These are phyloP conservation scores for Cladosporium sp. DNA, from an alignment of 2,329 filamentous ascomycete genomes.

Conservation along the genomic window DNA sequence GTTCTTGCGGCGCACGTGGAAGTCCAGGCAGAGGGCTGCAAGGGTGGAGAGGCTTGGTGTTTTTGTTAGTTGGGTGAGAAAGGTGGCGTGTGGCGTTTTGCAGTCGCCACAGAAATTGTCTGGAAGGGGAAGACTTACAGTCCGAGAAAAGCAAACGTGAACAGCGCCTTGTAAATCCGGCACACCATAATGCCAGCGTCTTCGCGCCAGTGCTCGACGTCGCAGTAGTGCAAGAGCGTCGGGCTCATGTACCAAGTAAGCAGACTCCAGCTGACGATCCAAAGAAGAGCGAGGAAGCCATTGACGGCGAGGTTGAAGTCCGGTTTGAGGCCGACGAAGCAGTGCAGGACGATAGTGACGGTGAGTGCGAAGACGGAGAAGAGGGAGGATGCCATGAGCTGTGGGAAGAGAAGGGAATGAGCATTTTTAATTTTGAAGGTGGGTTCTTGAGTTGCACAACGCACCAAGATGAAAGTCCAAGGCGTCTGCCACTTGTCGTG, in stretches of 20 bases:
- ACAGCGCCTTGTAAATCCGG: conserved; percentile 57
- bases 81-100: no score
- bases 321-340: conserved; percentile 49
- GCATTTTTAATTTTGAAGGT: no score
- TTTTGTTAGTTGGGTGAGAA: no score
- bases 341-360: conserved; percentile 49
- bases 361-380: conserved; percentile 48
- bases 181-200: conserved; percentile 54
- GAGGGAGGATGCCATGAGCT: conserved; percentile 51
- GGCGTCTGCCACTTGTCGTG: conserved; percentile 50
- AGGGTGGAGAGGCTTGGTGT: conserved; percentile 41
- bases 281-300: conserved; percentile 45
- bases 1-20: conserved; percentile 44
- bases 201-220: conserved; percentile 48
- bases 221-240: conserved; percentile 51
- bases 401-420: no score
- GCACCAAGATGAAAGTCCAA: conserved; percentile 58
- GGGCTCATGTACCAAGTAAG: conserved; percentile 51
- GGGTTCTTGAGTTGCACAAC: no score
- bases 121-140: conserved; percentile 37
- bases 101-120: no score
- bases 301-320: conserved; percentile 50
- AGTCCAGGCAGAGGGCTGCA: conserved; percentile 47
- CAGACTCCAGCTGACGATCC: conserved; percentile 49
- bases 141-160: conserved; percentile 51